Conservation (phyloP, 2,329 filamentous ascomycete species). For the Cladosporium sp. region DNA sequence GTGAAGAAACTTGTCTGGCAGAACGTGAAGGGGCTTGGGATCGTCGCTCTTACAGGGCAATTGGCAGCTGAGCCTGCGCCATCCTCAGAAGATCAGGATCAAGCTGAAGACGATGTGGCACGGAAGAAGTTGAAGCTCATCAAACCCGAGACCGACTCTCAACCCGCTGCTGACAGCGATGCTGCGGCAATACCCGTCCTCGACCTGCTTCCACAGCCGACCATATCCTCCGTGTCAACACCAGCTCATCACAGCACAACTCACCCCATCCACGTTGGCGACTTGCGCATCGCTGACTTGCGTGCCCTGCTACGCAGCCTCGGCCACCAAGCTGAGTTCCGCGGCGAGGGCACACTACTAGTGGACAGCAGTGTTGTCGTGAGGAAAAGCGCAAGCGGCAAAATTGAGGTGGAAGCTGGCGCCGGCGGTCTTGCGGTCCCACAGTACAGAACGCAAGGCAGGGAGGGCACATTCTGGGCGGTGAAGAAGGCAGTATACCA, state of each 20-base stretch:
- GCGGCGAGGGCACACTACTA: conserved; percentile 85
- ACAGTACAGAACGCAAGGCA: conserved; percentile 8
- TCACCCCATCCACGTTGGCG: conserved; percentile 81
- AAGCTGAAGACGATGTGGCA: conserved; percentile 36
- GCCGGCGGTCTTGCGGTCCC: conserved; percentile 40
- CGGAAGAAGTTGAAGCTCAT: conserved; percentile 52
- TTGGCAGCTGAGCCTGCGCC: conserved; percentile 48
- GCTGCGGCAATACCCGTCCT: conserved; percentile 44
- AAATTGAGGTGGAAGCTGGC: conserved; percentile 80
- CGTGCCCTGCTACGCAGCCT: conserved; percentile 74
- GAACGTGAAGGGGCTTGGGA: conserved; percentile 79
- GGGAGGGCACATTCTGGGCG: conserved; percentile 68
- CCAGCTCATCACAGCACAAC: conserved; percentile 45
- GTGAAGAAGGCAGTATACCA: conserved; percentile 92
- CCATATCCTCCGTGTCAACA: conserved; percentile 1
- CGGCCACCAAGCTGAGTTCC: conserved; percentile 85
- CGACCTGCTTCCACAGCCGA: conserved; percentile 44
- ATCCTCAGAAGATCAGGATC: conserved; percentile 29
- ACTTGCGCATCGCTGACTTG: conserved; percentile 82
- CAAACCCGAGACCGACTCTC: conserved; percentile 40
- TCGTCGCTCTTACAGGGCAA: conserved; percentile 84
- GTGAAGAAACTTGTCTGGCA: conserved; percentile 92
- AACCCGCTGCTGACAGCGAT: conserved; percentile 41
- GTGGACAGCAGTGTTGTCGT: conserved; percentile 87
- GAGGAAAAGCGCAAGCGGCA: conserved; percentile 71